Percentiles rank a stretch among this genome's conserved stretches.
These are phyloP conservation scores for Pyrenopolyporus hunteri DNA, from an alignment of 495 filamentous ascomycete species.

Conservation along the genomic window DNA sequence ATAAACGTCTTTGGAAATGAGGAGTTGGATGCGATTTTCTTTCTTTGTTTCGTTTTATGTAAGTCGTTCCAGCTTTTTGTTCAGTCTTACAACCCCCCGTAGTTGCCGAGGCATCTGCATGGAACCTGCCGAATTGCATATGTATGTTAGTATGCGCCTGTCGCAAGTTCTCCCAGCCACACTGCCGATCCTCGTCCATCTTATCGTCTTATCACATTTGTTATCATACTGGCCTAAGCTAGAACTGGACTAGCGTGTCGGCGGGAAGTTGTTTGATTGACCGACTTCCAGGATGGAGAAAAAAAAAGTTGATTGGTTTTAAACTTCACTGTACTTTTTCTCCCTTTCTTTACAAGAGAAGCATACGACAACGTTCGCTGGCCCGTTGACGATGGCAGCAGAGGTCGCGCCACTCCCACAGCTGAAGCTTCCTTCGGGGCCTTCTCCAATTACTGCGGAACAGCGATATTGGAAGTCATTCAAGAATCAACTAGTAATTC, in stretches of 20 bases:
- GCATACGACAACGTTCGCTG: constrained; percentile 23
- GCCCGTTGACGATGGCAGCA: constrained; percentile 74
- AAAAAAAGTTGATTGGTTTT: constrained; percentile 31
- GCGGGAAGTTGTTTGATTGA: constrained; percentile 20
- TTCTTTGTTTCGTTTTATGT: not conserved
- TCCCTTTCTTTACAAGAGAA: not conserved
- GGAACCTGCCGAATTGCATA: constrained; percentile 5
- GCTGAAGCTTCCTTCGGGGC: constrained; percentile 80
- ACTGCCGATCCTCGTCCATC: not conserved
- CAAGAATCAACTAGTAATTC: constrained; percentile 82
- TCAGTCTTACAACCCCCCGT: constrained; percentile 2
- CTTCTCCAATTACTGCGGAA: constrained; percentile 78
- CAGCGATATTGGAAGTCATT: constrained; percentile 95
- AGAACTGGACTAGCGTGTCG: constrained; percentile 16
- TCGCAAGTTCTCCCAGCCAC: constrained; percentile 4
- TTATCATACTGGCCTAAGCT: constrained; percentile 19
- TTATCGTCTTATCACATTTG: not conserved
- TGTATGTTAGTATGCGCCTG: constrained; percentile 6
- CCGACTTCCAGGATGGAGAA: constrained; percentile 28
- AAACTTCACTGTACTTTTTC: constrained; percentile 4
- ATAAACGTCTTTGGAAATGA: not conserved
- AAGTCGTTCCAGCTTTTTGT: not conserved
- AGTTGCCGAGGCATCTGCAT: constrained; percentile 25
- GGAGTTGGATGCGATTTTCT: constrained; percentile 8
- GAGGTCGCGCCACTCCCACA: constrained; percentile 81